Conservation (phyloP, 1,139 yeast genomes). For the Hansenula sp. region DNA sequence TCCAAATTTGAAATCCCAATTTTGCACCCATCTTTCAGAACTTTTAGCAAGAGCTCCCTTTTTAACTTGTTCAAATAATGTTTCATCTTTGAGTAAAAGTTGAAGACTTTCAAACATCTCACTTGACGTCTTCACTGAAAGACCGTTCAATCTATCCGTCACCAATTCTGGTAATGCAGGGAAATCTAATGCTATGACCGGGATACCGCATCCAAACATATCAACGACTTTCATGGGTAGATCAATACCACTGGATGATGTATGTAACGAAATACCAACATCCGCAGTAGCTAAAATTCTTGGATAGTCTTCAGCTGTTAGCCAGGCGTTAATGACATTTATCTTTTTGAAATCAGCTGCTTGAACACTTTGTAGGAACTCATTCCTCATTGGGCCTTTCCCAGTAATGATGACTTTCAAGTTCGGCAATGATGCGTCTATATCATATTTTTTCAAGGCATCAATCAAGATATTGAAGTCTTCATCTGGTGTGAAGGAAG, state of each 20-base stretch:
- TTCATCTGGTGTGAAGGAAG: conserved; percentile 96
- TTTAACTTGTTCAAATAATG: conserved; percentile 37
- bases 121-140: conserved; percentile 36
- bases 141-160: conserved; percentile 40
- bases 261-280: conserved; percentile 84
- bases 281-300: conserved; percentile 72
- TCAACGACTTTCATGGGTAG: conserved; percentile 97
- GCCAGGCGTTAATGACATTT: conserved; percentile 67
- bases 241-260: conserved; percentile 90
- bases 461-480: conserved; percentile 69
- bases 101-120: conserved; percentile 51
- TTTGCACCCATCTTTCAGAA: conserved; percentile 64
- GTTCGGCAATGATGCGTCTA: conserved; percentile 36
- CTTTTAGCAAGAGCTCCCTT: conserved; percentile 74
- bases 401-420: conserved; percentile 81
- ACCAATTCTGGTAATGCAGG: conserved; percentile 70
- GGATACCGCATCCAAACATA: conserved; percentile 94
- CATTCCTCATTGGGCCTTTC: conserved; percentile 75
- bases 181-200: conserved; percentile 76
- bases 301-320: conserved; percentile 79
- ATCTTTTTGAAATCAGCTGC: conserved; percentile 44
- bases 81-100: conserved; percentile 40
- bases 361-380: conserved; percentile 45
- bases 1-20: conserved; percentile 49
- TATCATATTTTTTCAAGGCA: conserved; percentile 63